Evolutionary conservation across 2,329 filamentous ascomycete species (phyloP), one percentile per base, ranked within the genome.

Genomic region (Alternaria rosae): DNA sequence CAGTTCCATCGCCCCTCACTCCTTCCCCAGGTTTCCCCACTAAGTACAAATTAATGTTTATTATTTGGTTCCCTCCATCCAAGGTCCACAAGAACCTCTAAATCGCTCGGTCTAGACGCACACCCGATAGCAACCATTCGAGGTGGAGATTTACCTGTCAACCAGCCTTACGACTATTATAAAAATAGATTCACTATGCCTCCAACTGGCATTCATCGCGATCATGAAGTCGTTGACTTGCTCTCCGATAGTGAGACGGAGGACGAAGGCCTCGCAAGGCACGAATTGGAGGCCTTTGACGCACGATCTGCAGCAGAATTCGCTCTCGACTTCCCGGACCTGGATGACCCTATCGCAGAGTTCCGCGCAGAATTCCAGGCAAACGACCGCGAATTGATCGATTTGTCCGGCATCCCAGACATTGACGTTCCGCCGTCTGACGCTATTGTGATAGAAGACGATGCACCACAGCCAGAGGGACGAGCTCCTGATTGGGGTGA

Each of bases 341-440:
- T 63, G 11, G 53, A 62, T n/a, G 56, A 65, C 9, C n/a, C 52
- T 10, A 26, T 58, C 11, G 28, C 51, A 28, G 54, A 54, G 8
- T 43, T 60, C 5, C 47, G 30, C 21, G 45, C 35, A 41, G 42
- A 51, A 17, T 17, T 20, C 8, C 47, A 52, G 12, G 32, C 35
- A 17, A 35, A 65, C 13, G 60, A 59, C 9, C 57, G 32, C 17
- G 58, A 63, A 4, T 32, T 61, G 11, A 69, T 73, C 54, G 72
- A 75, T 28, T 62, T 76, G 21, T 72, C 67, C n/a, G 60, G 54
- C 6, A 66, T 70, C 10, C 70, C 73, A 21, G 70, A 73, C 52
- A 48, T 72, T 47, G 69, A 71, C 59, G 59, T 70, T 17, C 66
- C 70, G 13, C 68, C 70, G 20, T 63, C 67, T 17, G 57, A 63